phyloP scores from a whole-genome alignment of 352 stramenopile species.

The Salisapilia sapeloensis region DNA sequence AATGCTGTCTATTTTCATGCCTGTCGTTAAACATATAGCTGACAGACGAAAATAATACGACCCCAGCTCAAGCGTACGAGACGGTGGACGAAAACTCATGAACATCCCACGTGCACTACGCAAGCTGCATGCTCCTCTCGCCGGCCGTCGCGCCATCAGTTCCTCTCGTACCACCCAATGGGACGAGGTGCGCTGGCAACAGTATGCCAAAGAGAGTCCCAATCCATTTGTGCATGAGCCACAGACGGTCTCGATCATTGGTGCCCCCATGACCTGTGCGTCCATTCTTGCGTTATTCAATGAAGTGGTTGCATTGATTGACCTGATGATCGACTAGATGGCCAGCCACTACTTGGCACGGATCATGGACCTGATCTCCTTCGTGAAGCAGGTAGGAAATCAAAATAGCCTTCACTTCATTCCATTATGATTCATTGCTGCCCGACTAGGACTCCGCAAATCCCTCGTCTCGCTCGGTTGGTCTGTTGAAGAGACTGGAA shows the following conservation, averaged over 20 bases:
- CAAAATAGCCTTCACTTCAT: background rate
- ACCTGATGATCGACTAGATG: conserved; percentile 20
- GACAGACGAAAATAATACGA: too few relatives aligned
- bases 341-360: conserved; percentile 63
- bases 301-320: conserved; percentile 1
- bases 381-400: conserved; percentile 25
- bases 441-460: conserved; percentile 42
- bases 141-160: conserved; percentile 35
- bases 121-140: too few relatives aligned
- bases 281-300: background rate
- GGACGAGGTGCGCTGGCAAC: conserved; percentile 44
- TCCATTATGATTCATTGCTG: conserved; percentile 1
- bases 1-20: too few relatives aligned
- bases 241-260: conserved; percentile 64
- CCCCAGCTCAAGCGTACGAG: too few relatives aligned
- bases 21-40: too few relatives aligned
- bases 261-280: conserved; percentile 78
- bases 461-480: conserved; percentile 60
- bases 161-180: conserved; percentile 25
- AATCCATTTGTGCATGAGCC: conserved; percentile 37
- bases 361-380: conserved; percentile 59
- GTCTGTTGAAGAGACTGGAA: conserved; percentile 75
- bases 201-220: conserved; percentile 26
- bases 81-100: too few relatives aligned
- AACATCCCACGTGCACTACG: too few relatives aligned